Percentiles rank a stretch among this genome's conserved stretches.
Conservation (phyloP, 2,329 filamentous ascomycete genomes). For the Ceratocystis colombiana region DNA sequence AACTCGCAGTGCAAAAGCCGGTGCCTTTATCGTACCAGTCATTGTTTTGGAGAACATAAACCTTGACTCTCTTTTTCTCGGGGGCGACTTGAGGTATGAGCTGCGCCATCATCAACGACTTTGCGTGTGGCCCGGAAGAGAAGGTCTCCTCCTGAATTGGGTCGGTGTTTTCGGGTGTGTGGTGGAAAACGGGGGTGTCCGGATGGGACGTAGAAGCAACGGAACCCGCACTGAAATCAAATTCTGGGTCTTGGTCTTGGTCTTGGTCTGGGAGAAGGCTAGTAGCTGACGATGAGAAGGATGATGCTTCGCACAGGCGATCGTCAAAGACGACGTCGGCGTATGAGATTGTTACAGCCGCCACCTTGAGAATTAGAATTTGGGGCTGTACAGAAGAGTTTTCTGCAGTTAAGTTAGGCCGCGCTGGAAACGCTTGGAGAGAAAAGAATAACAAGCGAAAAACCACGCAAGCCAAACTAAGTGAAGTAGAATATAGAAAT, state of each 20-base stretch:
- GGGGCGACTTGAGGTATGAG: slow-evolving; percentile 55
- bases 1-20: slow-evolving; percentile 78
- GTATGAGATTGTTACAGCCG: slow-evolving; percentile 21
- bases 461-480: background rate
- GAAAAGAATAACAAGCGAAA: background rate
- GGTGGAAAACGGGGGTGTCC: slow-evolving; percentile 11
- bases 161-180: slow-evolving; percentile 1
- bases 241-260: slow-evolving; percentile 9
- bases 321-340: slow-evolving; percentile 25
- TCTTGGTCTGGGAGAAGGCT: background rate
- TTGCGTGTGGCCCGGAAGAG: slow-evolving; percentile 35
- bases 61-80: slow-evolving; percentile 78
- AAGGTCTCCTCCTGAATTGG: slow-evolving; percentile 20
- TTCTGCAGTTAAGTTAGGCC: slow-evolving; percentile 14
- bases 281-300: slow-evolving; percentile 11
- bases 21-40: slow-evolving; percentile 99
- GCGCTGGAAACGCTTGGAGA: background rate
- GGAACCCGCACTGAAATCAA: slow-evolving; percentile 14
- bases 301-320: slow-evolving; percentile 21
- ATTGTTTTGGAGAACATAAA: slow-evolving; percentile 96
- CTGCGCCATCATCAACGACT: slow-evolving; percentile 62
- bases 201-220: background rate
- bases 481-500: background rate
- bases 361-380: slow-evolving; percentile 20
- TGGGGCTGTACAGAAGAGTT: slow-evolving; percentile 21